These are phyloP conservation scores for Vitis hybrid DNA, from an alignment of 177 flowering plant genomes.

Conservation along the genomic window DNA sequence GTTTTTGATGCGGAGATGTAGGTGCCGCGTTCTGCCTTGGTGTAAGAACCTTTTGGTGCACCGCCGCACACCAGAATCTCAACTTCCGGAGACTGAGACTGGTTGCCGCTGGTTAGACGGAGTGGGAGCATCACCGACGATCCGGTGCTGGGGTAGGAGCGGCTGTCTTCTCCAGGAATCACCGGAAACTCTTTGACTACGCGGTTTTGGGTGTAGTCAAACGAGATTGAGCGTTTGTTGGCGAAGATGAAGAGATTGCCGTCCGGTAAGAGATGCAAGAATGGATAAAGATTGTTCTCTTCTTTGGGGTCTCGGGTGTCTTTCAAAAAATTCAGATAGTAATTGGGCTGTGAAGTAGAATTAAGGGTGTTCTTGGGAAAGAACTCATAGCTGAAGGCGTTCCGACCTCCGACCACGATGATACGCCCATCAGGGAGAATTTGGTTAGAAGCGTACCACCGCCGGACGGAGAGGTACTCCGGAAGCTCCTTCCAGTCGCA, in stretches of 20 bases:
- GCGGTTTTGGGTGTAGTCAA: slow-evolving; percentile 43
- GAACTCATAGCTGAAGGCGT: slow-evolving; percentile 68
- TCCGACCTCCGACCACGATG: slow-evolving; percentile 79
- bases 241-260: slow-evolving; percentile 83
- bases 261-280: slow-evolving; percentile 72
- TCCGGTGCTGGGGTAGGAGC: slow-evolving; percentile 80
- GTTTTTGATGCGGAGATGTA: slow-evolving; percentile 45
- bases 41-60: slow-evolving; percentile 50
- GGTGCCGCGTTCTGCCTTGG: slow-evolving; percentile 21
- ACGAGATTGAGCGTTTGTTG: slow-evolving; percentile 54
- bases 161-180: slow-evolving; percentile 55
- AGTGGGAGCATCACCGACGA: slow-evolving; percentile 81
- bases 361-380: slow-evolving; percentile 40
- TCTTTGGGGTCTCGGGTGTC: slow-evolving; percentile 50
- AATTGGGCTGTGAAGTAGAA: slow-evolving; percentile 2
- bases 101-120: slow-evolving; percentile 7
- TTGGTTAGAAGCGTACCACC: slow-evolving; percentile 84
- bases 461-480: slow-evolving; percentile 27
- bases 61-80: slow-evolving; percentile 94
- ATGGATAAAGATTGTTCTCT: slow-evolving; percentile 86
- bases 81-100: slow-evolving; percentile 20
- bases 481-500: slow-evolving; percentile 74
- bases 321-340: slow-evolving; percentile 47
- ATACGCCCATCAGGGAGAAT: slow-evolving; percentile 73
- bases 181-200: slow-evolving; percentile 55